Conservation (phyloP, 1,284 basidiomycete genomes). For the Spongispora temasekensis region DNA sequence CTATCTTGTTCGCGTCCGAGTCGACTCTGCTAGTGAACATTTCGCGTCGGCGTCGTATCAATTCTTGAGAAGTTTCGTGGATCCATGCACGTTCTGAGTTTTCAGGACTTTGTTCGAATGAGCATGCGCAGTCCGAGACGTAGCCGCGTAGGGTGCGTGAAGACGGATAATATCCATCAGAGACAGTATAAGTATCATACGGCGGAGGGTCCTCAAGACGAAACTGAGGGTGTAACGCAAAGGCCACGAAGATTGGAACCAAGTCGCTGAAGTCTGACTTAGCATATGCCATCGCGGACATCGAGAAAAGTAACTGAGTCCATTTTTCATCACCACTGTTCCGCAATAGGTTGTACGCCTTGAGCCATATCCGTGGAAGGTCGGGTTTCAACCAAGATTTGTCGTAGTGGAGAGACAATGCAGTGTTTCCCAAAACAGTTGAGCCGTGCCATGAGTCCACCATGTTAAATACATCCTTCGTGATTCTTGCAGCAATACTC, state of each 20-base stretch:
- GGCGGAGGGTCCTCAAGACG: slow-evolving; percentile 11
- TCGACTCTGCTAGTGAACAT: slow-evolving; percentile 11
- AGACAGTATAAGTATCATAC: slow-evolving; percentile 16
- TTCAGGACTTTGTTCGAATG: slow-evolving; percentile 17
- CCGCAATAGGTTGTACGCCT: slow-evolving; percentile 35
- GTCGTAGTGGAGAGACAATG: slow-evolving; percentile 22
- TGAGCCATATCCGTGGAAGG: slow-evolving; percentile 31
- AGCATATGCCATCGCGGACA: slow-evolving; percentile 35
- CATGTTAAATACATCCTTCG: slow-evolving; percentile 7
- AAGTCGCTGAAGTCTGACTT: slow-evolving; percentile 11
- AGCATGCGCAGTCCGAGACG: slow-evolving; percentile 4
- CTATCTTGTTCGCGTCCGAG: slow-evolving; percentile 5
- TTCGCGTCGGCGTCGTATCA: slow-evolving; percentile 8
- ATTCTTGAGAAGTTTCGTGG: slow-evolving; percentile 4
- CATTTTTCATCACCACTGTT: slow-evolving; percentile 9
- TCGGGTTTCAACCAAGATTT: slow-evolving; percentile 21
- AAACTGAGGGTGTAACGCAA: slow-evolving; percentile 27
- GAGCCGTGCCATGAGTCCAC: slow-evolving; percentile 14
- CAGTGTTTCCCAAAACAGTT: background rate
- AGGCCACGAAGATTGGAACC: slow-evolving; percentile 34
- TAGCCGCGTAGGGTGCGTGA: background rate
- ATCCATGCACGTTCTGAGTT: background rate
- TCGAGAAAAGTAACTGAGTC: slow-evolving; percentile 34
- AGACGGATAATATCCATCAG: slow-evolving; percentile 14
- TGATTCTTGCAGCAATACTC: background rate